These are phyloP conservation scores for Sonneratia alba DNA, from an alignment of 345 rosid genomes.

Conservation along the genomic window DNA sequence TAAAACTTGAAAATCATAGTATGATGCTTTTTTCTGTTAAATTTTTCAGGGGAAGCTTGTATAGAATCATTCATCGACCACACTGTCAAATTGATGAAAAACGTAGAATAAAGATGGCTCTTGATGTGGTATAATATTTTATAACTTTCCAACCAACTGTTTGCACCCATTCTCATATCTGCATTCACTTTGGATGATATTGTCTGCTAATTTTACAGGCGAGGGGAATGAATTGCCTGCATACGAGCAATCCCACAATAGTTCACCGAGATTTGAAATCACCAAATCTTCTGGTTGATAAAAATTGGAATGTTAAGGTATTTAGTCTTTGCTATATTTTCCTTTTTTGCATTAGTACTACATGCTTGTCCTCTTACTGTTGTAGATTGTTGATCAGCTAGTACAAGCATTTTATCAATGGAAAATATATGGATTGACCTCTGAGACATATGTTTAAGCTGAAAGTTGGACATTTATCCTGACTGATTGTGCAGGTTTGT, in stretches of 20 bases:
- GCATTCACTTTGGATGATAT: neutral
- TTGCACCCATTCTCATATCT: neutral
- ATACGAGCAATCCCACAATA: slow-evolving; percentile 85
- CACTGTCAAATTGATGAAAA: slow-evolving; percentile 85
- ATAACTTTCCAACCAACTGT: slow-evolving; percentile 3
- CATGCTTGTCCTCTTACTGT: neutral
- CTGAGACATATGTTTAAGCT: neutral
- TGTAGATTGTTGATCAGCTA: neutral
- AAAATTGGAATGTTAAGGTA: slow-evolving; percentile 98
- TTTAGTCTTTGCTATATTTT: neutral
- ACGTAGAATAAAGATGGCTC: slow-evolving; percentile 96
- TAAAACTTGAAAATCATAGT: slow-evolving; percentile 6
- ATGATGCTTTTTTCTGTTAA: slow-evolving; percentile 11
- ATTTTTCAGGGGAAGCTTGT: slow-evolving; percentile 82
- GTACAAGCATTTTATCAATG: neutral
- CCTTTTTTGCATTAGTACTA: neutral
- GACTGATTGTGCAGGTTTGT: slow-evolving; percentile 48
- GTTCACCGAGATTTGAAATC: slow-evolving; percentile 99
- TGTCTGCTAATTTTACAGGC: slow-evolving; percentile 44
- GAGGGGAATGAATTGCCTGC: slow-evolving; percentile 98
- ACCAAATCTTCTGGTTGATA: slow-evolving; percentile 96
- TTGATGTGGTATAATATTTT: slow-evolving; percentile 75
- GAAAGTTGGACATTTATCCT: neutral
- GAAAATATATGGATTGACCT: neutral
- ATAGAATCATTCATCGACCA: slow-evolving; percentile 86